Percentiles rank a stretch among this genome's conserved stretches.
Evolutionary conservation across 2,329 filamentous ascomycete genomes (phyloP).

Genomic region (Thermoascus crustaceus): DNA sequence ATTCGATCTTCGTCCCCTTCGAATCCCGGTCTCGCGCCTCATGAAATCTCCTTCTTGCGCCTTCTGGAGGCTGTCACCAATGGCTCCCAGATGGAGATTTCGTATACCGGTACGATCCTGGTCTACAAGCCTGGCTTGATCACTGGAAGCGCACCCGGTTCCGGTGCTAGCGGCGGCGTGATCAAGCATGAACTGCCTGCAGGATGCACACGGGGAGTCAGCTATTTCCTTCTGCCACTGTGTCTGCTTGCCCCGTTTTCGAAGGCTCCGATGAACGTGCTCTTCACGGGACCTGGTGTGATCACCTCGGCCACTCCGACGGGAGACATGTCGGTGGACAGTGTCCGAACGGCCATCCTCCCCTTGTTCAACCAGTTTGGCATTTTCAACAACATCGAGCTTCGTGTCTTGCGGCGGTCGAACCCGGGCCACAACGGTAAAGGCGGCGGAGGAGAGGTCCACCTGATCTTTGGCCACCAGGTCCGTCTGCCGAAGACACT

Average conservation of each 20-base stretch:
- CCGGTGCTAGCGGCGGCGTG: constrained; percentile 65
- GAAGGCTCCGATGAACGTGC: constrained; percentile 81
- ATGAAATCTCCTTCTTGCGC: constrained; percentile 92
- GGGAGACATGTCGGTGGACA: constrained; percentile 86
- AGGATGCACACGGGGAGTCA: constrained; percentile 69
- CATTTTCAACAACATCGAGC: constrained; percentile 75
- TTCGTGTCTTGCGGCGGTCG: constrained; percentile 71
- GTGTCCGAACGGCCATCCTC: constrained; percentile 83
- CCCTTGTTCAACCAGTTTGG: constrained; percentile 87
- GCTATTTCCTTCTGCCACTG: constrained; percentile 84
- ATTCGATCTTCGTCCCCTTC: constrained; percentile 83
- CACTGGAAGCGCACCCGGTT: constrained; percentile 70
- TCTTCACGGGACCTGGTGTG: constrained; percentile 82
- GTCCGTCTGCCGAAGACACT: constrained; percentile 89
- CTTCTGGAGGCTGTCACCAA: constrained; percentile 93
- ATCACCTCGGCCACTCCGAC: constrained; percentile 78
- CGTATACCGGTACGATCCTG: constrained; percentile 87
- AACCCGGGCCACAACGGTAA: constrained; percentile 66
- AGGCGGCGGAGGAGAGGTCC: constrained; percentile 85
- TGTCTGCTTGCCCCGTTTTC: constrained; percentile 89
- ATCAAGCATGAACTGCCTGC: constrained; percentile 73
- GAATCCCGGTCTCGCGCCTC: constrained; percentile 77
- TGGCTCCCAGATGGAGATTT: constrained; percentile 89
- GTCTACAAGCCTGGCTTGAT: constrained; percentile 89
- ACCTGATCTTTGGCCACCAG: constrained; percentile 87